A percentile compares a stretch with the other conserved stretches of the same genome.
Conservation (phyloP, 2,329 filamentous ascomycete species). For the Teratosphaeria pseudoeucalypti region DNA sequence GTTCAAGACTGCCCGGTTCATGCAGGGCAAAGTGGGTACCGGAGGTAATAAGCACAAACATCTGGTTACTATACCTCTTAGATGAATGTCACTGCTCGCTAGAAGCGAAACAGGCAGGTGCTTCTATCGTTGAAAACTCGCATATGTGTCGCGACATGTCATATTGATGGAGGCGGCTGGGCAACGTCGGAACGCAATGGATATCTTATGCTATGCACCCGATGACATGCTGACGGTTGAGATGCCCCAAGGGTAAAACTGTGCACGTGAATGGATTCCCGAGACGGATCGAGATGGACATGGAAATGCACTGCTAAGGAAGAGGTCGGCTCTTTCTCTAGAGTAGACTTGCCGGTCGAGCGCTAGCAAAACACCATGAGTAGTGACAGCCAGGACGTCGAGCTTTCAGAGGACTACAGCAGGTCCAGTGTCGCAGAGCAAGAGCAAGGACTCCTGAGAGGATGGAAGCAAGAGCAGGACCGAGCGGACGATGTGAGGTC, state of each 20-base stretch:
- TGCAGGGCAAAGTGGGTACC: neutral
- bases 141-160: no score
- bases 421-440: conserved; percentile 6
- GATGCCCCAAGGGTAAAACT: no score
- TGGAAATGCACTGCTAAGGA: neutral
- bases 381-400: neutral
- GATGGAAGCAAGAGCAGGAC: conserved; percentile 7
- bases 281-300: no score
- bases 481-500: conserved; percentile 1
- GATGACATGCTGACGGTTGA: no score
- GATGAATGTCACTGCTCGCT: neutral
- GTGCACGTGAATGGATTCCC: no score
- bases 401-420: conserved; percentile 1
- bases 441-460: conserved; percentile 10
- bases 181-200: no score
- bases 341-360: neutral
- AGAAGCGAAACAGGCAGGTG: neutral
- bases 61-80: neutral
- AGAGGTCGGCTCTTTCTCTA: neutral
- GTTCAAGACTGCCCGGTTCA: neutral
- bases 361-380: neutral
- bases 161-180: no score
- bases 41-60: neutral
- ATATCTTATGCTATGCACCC: no score
- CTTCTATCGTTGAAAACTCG: no score